Evolutionary conservation across 2,329 filamentous ascomycete genomes (phyloP), one percentile per base, ranked within the genome.

Genomic region (Whalleya microplaca): DNA sequence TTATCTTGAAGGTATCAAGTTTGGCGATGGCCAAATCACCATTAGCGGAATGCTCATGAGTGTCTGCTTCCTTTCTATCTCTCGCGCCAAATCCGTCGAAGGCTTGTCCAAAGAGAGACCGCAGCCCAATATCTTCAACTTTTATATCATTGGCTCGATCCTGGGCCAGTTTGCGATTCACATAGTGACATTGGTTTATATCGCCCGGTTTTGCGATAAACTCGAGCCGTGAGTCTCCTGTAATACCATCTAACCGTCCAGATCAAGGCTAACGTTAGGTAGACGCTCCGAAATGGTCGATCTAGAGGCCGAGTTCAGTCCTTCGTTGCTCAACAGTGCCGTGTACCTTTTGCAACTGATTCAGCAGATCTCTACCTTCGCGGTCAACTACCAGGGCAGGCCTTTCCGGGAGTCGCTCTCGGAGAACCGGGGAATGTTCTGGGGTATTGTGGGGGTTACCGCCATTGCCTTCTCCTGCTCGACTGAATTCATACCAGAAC

Each of bases 11-110:
- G 95, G 95, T 62, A 99, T 99, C 82, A 99, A 99, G 79, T 99
- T 99, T 72, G 93, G 95, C 54, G 95, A 99, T 72, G 92, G 93
- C 3, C 95, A 99, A 77, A 95, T 98, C 65, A 99, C 95, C 16
- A 98, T 99, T 69, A 97, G 92, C 67, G 95, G 95, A 66, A 98
- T 99, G 91, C 88, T 99, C 74, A 98, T 99, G 95, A 97, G 93
- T 68, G 95, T 99, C 48, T 99, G 95, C 78, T 99, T 99, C 84
- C 79, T 99, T 69, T 97, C 93, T 59, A 97, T 99, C 69, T 98
- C 95, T n/a, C 89, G 95, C 58, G 95, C 95, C 41, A 95, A 92
- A 80, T 91, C 95, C 27, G 95, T 99, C 50, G 95, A 99, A 77
- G 89, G 90, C 37, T 81, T 99, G 21, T 97, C 94, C 62, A 97